These are phyloP conservation scores for Leccinum variicolor DNA, from an alignment of 768 basidiomycete species.

Conservation along the genomic window DNA sequence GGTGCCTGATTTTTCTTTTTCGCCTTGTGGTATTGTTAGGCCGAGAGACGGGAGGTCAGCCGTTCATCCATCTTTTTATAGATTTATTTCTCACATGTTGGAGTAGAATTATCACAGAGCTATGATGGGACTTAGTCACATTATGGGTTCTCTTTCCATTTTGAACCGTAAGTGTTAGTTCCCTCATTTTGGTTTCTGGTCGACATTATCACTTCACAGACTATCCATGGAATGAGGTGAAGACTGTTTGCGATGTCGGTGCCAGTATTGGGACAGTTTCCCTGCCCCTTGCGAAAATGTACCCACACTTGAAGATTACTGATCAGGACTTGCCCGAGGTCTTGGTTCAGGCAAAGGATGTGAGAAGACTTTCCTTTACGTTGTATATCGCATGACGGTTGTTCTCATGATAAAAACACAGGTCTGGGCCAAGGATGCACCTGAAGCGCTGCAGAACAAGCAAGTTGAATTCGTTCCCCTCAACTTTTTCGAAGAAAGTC, in stretches of 20 bases:
- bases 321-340: conserved; percentile 31
- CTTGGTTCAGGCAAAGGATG: conserved; percentile 18
- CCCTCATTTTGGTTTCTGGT: not conserved
- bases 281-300: conserved; percentile 21
- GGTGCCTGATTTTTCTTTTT: not conserved
- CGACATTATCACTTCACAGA: conserved; percentile 5
- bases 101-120: conserved; percentile 21
- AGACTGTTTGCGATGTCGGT: conserved; percentile 29
- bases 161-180: conserved; percentile 17
- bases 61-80: not conserved
- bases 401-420: not conserved
- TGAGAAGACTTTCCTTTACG: not conserved
- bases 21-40: conserved; percentile 2
- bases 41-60: conserved; percentile 14
- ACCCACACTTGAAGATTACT: conserved; percentile 25
- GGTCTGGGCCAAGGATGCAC: conserved; percentile 19
- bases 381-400: not conserved
- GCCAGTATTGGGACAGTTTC: conserved; percentile 30
- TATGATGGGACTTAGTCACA: conserved; percentile 18
- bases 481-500: conserved; percentile 19
- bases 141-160: conserved; percentile 24
- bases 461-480: conserved; percentile 16
- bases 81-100: not conserved
- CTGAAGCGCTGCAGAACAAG: conserved; percentile 14
- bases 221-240: conserved; percentile 24